phyloP scores from a whole-genome alignment of 2,329 filamentous ascomycete genomes.

The Fonsecaea pedrosoi region DNA sequence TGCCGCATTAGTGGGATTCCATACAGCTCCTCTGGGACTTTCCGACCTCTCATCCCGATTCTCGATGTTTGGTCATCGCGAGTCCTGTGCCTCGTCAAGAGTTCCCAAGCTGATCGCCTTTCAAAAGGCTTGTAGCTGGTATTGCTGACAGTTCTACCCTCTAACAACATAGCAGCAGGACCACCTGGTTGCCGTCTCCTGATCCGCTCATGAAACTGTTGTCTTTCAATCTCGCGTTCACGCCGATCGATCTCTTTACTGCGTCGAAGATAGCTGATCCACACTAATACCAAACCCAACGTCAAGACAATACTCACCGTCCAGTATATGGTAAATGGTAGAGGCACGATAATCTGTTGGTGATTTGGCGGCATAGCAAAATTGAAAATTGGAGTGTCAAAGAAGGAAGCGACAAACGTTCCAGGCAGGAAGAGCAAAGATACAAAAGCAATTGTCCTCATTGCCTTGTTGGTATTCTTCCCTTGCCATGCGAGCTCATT shows the following conservation, averaged over 20 bases:
- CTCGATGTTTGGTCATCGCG: neutral
- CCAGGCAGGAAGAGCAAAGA: slow-evolving; percentile 34
- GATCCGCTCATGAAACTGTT: slow-evolving; percentile 26
- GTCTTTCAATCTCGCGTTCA: slow-evolving; percentile 25
- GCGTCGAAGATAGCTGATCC: slow-evolving; percentile 29
- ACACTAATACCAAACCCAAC: slow-evolving; percentile 18
- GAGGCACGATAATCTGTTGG: slow-evolving; percentile 23
- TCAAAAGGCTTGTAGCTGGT: neutral
- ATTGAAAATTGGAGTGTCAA: slow-evolving; percentile 38
- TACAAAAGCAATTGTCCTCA: slow-evolving; percentile 36
- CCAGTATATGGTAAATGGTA: slow-evolving; percentile 34
- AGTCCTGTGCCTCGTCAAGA: neutral
- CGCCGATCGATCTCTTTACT: slow-evolving; percentile 19
- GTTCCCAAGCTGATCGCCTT: neutral
- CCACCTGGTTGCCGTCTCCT: slow-evolving; percentile 10
- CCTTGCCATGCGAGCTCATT: slow-evolving; percentile 37
- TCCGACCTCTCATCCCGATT: neutral
- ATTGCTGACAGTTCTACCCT: slow-evolving; percentile 5
- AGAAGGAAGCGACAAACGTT: slow-evolving; percentile 36
- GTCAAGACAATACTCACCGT: slow-evolving; percentile 28
- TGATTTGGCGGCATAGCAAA: slow-evolving; percentile 11
- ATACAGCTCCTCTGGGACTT: neutral
- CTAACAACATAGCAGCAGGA: slow-evolving; percentile 12
- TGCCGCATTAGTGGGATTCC: neutral
- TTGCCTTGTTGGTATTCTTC: slow-evolving; percentile 31